Conservation (phyloP, 192 early-diverging fungal genomes). For the Podila clonocystis region DNA sequence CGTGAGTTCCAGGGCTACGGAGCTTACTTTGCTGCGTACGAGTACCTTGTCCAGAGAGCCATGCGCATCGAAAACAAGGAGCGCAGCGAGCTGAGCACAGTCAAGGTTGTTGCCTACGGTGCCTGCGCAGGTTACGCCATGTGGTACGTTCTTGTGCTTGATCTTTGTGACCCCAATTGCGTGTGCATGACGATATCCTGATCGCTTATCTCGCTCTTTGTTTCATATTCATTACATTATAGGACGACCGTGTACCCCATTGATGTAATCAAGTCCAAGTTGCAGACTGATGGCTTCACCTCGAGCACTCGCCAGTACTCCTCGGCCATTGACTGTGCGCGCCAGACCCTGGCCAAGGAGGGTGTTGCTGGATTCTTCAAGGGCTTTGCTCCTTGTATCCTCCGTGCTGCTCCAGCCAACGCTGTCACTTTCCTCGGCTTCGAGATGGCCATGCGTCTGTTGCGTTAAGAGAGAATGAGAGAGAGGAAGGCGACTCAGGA, state of each 20-base stretch:
- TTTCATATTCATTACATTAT: background rate
- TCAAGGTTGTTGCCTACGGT: slow-evolving; percentile 84
- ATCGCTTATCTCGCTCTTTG: background rate
- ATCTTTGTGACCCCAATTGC: no score
- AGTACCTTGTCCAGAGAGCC: slow-evolving; percentile 84
- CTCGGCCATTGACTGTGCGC: slow-evolving; percentile 81
- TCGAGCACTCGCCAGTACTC: slow-evolving; percentile 71
- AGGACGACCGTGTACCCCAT: slow-evolving; percentile 88
- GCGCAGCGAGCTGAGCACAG: slow-evolving; percentile 78
- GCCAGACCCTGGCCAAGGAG: slow-evolving; percentile 80
- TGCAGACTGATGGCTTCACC: slow-evolving; percentile 92
- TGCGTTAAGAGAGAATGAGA: slow-evolving; percentile 44
- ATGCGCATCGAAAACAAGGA: slow-evolving; percentile 68
- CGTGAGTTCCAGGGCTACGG: slow-evolving; percentile 95
- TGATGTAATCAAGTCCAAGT: slow-evolving; percentile 93
- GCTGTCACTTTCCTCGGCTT: slow-evolving; percentile 92
- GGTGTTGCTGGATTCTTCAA: slow-evolving; percentile 89
- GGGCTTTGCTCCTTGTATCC: slow-evolving; percentile 85
- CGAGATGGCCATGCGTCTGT: slow-evolving; percentile 63
- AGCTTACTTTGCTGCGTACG: slow-evolving; percentile 94
- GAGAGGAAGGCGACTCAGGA: background rate
- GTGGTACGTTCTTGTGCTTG: slow-evolving; percentile 57
- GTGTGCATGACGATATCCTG: background rate
- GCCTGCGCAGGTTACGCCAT: slow-evolving; percentile 85
- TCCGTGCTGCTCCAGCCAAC: slow-evolving; percentile 94